Conservation (phyloP, 352 stramenopile species). For the Aphanomyces cochlioides region DNA sequence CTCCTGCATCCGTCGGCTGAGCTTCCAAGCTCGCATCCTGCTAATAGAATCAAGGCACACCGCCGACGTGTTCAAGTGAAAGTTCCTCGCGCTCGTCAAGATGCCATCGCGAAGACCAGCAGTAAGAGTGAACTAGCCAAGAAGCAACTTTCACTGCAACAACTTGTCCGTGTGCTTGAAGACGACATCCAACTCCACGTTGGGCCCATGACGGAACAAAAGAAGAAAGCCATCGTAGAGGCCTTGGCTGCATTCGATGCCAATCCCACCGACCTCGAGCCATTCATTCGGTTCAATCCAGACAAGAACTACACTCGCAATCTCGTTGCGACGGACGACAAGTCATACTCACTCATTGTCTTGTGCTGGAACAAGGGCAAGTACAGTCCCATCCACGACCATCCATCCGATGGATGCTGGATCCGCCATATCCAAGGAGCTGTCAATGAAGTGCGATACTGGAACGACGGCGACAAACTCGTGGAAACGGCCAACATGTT, state of each 20-base stretch:
- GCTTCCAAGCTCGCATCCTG: too few species aligned
- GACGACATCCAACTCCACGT: conserved; percentile 21
- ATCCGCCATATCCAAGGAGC: conserved; percentile 86
- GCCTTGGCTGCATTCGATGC: conserved; percentile 35
- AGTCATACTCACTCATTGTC: conserved; percentile 90
- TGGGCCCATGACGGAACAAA: not conserved
- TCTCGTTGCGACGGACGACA: conserved; percentile 87
- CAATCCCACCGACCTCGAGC: conserved; percentile 53
- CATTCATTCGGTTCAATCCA: conserved; percentile 78
- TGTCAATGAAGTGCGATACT: conserved; percentile 88
- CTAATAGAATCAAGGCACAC: too few species aligned
- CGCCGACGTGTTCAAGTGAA: too few species aligned
- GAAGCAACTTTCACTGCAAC: conserved; percentile 29
- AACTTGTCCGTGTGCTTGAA: conserved; percentile 11
- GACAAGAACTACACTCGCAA: conserved; percentile 91
- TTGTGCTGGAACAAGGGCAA: conserved; percentile 90
- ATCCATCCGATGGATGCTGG: conserved; percentile 90
- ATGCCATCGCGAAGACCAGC: too few species aligned
- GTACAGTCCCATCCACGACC: conserved; percentile 90
- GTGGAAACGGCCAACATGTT: conserved; percentile 56
- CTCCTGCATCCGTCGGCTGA: too few species aligned
- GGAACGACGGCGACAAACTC: conserved; percentile 38
- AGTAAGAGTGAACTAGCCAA: too few species aligned
- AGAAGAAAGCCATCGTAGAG: conserved; percentile 5
- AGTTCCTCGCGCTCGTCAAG: too few species aligned